phyloP scores from a whole-genome alignment of 345 rosid species.

The Microthlaspi erraticum region DNA sequence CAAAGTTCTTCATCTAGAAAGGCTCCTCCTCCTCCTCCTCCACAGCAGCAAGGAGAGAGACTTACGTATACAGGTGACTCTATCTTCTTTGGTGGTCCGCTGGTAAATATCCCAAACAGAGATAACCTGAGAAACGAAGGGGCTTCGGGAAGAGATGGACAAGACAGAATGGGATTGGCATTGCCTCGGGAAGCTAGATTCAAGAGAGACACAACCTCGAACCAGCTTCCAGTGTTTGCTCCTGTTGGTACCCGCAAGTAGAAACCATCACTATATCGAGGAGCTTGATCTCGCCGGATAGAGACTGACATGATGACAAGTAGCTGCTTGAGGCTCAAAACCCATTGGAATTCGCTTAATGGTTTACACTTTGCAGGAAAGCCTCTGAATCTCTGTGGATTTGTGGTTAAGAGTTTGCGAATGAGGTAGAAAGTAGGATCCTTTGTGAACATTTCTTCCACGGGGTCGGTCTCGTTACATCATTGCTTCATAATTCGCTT shows the following conservation, averaged over 20 bases:
- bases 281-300: not conserved
- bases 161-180: constrained; percentile 60
- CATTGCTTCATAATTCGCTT: constrained; percentile 16
- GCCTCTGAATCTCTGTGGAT: constrained; percentile 13
- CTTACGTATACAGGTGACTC: constrained; percentile 89
- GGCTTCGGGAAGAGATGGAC: constrained; percentile 59
- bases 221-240: constrained; percentile 92
- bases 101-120: constrained; percentile 63
- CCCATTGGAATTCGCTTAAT: constrained; percentile 4
- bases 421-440: constrained; percentile 38
- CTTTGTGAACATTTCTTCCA: constrained; percentile 36
- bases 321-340: constrained; percentile 21
- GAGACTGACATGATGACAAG: constrained; percentile 8
- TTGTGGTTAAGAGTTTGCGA: constrained; percentile 8
- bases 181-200: constrained; percentile 84
- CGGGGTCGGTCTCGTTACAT: constrained; percentile 24
- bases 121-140: constrained; percentile 64
- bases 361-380: constrained; percentile 12
- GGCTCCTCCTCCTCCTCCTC: constrained; percentile 49
- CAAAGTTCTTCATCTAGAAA: constrained; percentile 60
- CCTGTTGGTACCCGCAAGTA: constrained; percentile 68
- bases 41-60: constrained; percentile 68
- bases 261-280: constrained; percentile 21
- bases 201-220: constrained; percentile 78
- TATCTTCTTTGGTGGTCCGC: constrained; percentile 96